These are phyloP conservation scores for Starmerella etchellsii DNA, from an alignment of 805 yeast species.

Conservation along the genomic window DNA sequence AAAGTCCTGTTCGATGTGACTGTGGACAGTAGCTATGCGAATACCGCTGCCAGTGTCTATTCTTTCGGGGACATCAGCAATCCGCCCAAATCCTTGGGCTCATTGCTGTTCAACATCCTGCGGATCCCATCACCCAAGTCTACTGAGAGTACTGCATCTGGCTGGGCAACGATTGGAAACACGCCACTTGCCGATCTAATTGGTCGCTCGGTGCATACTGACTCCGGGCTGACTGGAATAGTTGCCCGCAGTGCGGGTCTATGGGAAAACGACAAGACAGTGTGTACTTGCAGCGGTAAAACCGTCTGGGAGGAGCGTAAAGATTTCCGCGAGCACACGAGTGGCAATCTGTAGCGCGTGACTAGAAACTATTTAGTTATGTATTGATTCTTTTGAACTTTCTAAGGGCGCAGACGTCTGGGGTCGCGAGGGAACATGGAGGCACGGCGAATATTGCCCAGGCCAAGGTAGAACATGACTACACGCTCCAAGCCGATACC, in stretches of 20 bases:
- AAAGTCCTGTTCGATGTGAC: slow-evolving; percentile 64
- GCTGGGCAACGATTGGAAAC: slow-evolving; percentile 9
- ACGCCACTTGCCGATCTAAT: slow-evolving; percentile 11
- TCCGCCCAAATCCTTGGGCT: slow-evolving; percentile 28
- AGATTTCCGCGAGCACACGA: slow-evolving; percentile 31
- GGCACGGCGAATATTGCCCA: slow-evolving; percentile 97
- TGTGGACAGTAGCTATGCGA: slow-evolving; percentile 31
- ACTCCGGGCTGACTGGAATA: slow-evolving; percentile 51
- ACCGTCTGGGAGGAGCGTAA: slow-evolving; percentile 89
- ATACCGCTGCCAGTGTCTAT: slow-evolving; percentile 47
- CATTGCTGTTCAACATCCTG: slow-evolving; percentile 7
- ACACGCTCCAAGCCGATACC: slow-evolving; percentile 99
- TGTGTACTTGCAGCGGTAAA: slow-evolving; percentile 90
- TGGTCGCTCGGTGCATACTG: slow-evolving; percentile 19
- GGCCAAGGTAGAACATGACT: slow-evolving; percentile 92
- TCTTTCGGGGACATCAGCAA: slow-evolving; percentile 61
- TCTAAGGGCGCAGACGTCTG: slow-evolving; percentile 66
- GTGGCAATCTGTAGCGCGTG: slow-evolving; percentile 11
- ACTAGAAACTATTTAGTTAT: too few species aligned
- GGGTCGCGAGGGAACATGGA: slow-evolving; percentile 99
- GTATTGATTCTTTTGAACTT: background rate
- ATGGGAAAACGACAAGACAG: slow-evolving; percentile 90
- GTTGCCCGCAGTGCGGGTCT: slow-evolving; percentile 93
- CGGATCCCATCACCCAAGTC: background rate
- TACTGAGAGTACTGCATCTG: background rate